A percentile compares a stretch with the other conserved stretches of the same genome.
These are phyloP conservation scores for Tolypocladium nubicola DNA, from an alignment of 2,329 filamentous ascomycete genomes.

Conservation along the genomic window DNA sequence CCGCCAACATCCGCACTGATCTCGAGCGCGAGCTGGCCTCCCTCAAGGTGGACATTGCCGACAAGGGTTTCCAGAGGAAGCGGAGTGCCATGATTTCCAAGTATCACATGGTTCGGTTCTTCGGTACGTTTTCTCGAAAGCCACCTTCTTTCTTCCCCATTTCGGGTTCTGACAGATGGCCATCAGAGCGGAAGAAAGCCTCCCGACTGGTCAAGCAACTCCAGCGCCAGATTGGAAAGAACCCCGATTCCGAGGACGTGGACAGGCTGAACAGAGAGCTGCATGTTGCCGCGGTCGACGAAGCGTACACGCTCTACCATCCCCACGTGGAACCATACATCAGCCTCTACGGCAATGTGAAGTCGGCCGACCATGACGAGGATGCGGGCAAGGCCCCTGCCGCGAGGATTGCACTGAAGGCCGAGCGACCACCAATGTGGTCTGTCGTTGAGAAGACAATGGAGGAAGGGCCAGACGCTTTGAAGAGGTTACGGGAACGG, in stretches of 20 bases:
- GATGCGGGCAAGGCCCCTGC: slow-evolving; percentile 25
- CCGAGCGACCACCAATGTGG: slow-evolving; percentile 54
- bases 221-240: slow-evolving; percentile 42
- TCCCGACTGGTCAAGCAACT: slow-evolving; percentile 55
- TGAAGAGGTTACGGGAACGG: slow-evolving; percentile 47
- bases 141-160: background rate
- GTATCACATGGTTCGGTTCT: slow-evolving; percentile 79
- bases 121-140: slow-evolving; percentile 40
- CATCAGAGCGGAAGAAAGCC: slow-evolving; percentile 61
- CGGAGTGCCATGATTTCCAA: slow-evolving; percentile 61
- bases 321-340: slow-evolving; percentile 64
- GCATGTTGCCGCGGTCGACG: slow-evolving; percentile 62
- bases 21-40: slow-evolving; percentile 62
- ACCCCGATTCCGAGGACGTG: slow-evolving; percentile 39
- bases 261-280: slow-evolving; percentile 43
- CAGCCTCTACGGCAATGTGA: slow-evolving; percentile 41
- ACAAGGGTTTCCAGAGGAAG: slow-evolving; percentile 48
- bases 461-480: slow-evolving; percentile 37
- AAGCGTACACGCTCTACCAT: slow-evolving; percentile 64
- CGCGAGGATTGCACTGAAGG: slow-evolving; percentile 32
- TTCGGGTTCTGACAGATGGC: background rate
- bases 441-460: slow-evolving; percentile 53
- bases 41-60: slow-evolving; percentile 52
- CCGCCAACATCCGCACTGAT: slow-evolving; percentile 56
- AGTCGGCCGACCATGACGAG: slow-evolving; percentile 26